phyloP scores from a whole-genome alignment of 2,329 filamentous ascomycete genomes.

The Alternaria conjuncta region DNA sequence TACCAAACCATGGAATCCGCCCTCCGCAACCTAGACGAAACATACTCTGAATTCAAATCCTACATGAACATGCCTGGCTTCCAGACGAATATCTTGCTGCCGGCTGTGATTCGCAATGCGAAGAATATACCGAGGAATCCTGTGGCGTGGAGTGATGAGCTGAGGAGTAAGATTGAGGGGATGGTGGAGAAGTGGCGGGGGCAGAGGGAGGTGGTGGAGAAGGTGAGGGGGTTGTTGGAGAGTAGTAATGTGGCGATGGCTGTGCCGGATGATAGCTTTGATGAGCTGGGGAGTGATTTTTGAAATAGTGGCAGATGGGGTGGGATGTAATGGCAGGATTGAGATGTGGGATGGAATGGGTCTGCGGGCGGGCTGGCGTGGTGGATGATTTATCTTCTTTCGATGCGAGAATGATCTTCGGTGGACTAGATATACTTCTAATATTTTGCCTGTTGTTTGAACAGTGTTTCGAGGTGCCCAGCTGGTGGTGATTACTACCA shows the following conservation, averaged over 20 bases:
- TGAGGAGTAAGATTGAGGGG: conserved; percentile 13
- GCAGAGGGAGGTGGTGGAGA: conserved; percentile 24
- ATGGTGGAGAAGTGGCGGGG: conserved; percentile 31
- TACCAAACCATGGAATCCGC: conserved; percentile 24
- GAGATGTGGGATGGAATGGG: not conserved
- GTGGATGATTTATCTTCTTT: not conserved
- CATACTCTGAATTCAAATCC: conserved; percentile 19
- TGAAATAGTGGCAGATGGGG: not conserved
- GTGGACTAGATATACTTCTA: not conserved
- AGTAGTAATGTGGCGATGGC: conserved; percentile 27
- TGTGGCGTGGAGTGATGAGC: conserved; percentile 32
- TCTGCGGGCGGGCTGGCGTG: not conserved
- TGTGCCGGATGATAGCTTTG: conserved; percentile 37
- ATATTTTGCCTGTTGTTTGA: not conserved
- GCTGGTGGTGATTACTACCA: not conserved
- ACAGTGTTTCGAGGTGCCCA: not conserved
- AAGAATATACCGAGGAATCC: conserved; percentile 22
- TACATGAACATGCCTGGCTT: conserved; percentile 18
- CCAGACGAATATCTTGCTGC: conserved; percentile 1
- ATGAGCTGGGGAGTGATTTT: conserved; percentile 24
- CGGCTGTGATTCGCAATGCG: not conserved
- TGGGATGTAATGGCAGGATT: not conserved
- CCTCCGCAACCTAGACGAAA: conserved; percentile 8
- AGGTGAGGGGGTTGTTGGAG: conserved; percentile 23
- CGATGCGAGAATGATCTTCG: not conserved